These are phyloP conservation scores for Trichosporon faecale DNA, from an alignment of 1,284 basidiomycete species.

Conservation along the genomic window DNA sequence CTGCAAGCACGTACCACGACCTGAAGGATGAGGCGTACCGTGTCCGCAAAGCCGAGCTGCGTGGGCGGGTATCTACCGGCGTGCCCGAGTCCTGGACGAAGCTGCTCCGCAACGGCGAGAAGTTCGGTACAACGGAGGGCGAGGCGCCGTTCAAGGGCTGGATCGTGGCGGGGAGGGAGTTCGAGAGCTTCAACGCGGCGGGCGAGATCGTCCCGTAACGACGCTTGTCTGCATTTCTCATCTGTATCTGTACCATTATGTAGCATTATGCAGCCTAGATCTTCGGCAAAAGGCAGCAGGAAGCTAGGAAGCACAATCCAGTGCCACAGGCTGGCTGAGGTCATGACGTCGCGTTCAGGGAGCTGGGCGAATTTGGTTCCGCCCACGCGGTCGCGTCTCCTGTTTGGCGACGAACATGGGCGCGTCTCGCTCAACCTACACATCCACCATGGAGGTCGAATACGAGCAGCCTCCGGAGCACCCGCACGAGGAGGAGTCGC, in stretches of 20 bases:
- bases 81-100: conserved; percentile 13
- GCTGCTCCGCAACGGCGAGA: conserved; percentile 13
- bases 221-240: not conserved
- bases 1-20: conserved; percentile 47
- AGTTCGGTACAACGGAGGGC: conserved; percentile 16
- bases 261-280: not conserved
- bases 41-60: conserved; percentile 55
- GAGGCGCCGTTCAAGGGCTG: conserved; percentile 60
- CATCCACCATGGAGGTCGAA: conserved; percentile 24
- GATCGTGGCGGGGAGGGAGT: conserved; percentile 58
- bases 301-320: not conserved
- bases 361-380: not conserved
- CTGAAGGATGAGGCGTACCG: conserved; percentile 56
- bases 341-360: not conserved
- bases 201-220: not conserved
- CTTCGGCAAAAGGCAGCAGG: not conserved
- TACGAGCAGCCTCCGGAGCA: conserved; percentile 21
- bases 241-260: not conserved
- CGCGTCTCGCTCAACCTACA: not conserved
- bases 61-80: conserved; percentile 45
- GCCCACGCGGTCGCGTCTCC: not conserved
- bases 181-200: conserved; percentile 56
- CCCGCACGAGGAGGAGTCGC: conserved; percentile 9
- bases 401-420: not conserved
- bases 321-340: not conserved